A percentile compares a stretch with the other conserved stretches of the same genome.
phyloP scores from a whole-genome alignment of 768 basidiomycete genomes.

The Harrya chromipes region DNA sequence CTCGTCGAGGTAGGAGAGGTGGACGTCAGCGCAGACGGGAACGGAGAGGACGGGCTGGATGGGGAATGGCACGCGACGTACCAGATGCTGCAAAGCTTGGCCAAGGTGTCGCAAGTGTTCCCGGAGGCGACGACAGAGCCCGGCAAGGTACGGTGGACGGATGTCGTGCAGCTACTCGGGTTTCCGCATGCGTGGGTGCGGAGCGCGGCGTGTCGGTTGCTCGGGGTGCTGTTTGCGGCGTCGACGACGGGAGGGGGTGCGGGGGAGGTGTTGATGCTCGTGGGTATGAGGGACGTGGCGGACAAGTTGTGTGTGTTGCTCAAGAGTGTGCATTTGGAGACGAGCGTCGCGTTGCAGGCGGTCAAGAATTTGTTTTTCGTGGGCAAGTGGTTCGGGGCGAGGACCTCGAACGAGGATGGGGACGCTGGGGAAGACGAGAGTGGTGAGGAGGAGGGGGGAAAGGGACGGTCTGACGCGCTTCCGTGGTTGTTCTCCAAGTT shows the following conservation, averaged over 20 bases:
- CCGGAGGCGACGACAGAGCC: slow-evolving; percentile 47
- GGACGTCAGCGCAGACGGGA: slow-evolving; percentile 40
- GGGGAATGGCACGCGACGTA: slow-evolving; percentile 82
- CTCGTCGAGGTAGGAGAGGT: slow-evolving; percentile 9
- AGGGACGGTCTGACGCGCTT: slow-evolving; percentile 63
- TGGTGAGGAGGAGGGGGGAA: not conserved
- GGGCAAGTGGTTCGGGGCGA: slow-evolving; percentile 74
- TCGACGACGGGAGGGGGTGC: slow-evolving; percentile 35
- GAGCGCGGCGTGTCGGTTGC: slow-evolving; percentile 68
- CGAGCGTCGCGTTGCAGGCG: slow-evolving; percentile 69
- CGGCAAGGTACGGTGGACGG: slow-evolving; percentile 57
- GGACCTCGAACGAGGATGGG: slow-evolving; percentile 32
- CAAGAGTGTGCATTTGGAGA: slow-evolving; percentile 76
- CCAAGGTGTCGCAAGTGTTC: slow-evolving; percentile 58
- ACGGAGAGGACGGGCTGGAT: slow-evolving; percentile 51
- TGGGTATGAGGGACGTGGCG: slow-evolving; percentile 65
- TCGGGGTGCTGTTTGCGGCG: slow-evolving; percentile 67
- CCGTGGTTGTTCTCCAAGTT: slow-evolving; percentile 95
- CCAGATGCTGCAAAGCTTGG: slow-evolving; percentile 65
- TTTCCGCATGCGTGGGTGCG: slow-evolving; percentile 97
- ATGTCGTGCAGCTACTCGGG: slow-evolving; percentile 62
- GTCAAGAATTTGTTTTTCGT: slow-evolving; percentile 93
- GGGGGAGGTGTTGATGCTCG: slow-evolving; percentile 45
- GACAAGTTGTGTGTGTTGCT: slow-evolving; percentile 74
- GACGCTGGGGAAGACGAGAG: too few species aligned